Evolutionary conservation across 148 eudicot genomes (phyloP).

Genomic region (Camellia japonica): DNA sequence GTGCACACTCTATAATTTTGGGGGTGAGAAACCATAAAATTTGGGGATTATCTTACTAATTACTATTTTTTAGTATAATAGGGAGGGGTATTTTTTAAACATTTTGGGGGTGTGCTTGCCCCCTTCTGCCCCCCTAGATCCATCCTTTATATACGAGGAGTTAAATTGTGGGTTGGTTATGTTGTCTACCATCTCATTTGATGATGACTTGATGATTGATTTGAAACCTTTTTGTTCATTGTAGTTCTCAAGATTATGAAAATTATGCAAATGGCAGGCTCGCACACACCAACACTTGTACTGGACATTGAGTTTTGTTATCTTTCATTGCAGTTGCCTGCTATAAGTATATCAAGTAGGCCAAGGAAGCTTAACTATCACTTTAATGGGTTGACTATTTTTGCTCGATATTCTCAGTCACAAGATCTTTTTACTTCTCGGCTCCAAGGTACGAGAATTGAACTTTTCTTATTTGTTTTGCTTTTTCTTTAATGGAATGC

Average conservation of each 20-base stretch:
- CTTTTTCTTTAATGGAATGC: no score
- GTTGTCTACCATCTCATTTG: no score
- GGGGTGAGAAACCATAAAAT: no score
- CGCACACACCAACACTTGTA: background rate
- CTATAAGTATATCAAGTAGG: slow-evolving; percentile 22
- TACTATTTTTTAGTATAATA: no score
- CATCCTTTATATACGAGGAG: no score
- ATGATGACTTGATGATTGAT: background rate
- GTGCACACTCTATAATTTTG: no score
- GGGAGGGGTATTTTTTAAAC: no score
- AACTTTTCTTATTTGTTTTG: background rate
- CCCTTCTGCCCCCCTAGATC: no score
- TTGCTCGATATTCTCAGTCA: slow-evolving; percentile 66
- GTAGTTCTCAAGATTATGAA: background rate
- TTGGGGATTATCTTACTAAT: no score
- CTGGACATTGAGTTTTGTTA: background rate
- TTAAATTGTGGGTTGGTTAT: no score
- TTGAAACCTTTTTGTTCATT: background rate
- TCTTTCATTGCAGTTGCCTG: slow-evolving; percentile 43
- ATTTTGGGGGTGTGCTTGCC: no score
- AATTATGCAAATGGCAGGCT: background rate
- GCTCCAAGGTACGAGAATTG: slow-evolving; percentile 55
- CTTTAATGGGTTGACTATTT: slow-evolving; percentile 36
- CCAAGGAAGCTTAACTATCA: slow-evolving; percentile 39
- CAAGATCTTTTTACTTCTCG: slow-evolving; percentile 73